Evolutionary conservation across 1,284 basidiomycete genomes (phyloP).

Genomic region (Trichosporon ovoides): DNA sequence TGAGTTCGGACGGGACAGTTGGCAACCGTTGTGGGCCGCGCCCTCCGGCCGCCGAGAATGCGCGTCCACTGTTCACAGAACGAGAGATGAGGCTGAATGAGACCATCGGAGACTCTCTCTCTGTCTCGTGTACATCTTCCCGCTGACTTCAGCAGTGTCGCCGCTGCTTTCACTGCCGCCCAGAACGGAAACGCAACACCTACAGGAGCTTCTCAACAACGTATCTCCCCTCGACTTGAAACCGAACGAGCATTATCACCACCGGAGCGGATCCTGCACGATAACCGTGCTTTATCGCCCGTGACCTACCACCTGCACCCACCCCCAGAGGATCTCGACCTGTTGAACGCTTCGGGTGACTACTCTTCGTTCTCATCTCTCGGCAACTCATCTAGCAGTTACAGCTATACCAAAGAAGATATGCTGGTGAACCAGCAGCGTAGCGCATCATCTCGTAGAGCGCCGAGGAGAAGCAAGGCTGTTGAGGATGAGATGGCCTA

Average conservation of each 20-base stretch:
- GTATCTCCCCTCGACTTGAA: neutral
- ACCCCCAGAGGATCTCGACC: constrained; percentile 22
- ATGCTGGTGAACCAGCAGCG: constrained; percentile 8
- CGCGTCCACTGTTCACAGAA: too few relatives aligned
- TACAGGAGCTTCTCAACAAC: neutral
- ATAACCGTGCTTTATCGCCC: constrained; percentile 20
- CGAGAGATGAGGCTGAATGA: too few relatives aligned
- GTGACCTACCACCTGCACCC: constrained; percentile 36
- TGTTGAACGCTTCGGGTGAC: constrained; percentile 19
- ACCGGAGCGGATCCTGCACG: neutral
- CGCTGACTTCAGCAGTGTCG: constrained; percentile 4
- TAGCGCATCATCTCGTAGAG: neutral
- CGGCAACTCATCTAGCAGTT: constrained; percentile 15
- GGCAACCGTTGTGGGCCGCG: neutral
- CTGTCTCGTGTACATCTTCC: neutral
- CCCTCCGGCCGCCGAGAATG: neutral
- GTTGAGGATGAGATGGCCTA: constrained; percentile 26
- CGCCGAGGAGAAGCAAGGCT: constrained; percentile 21
- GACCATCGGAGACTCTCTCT: too few relatives aligned
- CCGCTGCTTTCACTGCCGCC: constrained; percentile 5
- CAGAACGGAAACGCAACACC: constrained; percentile 1
- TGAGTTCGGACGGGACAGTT: constrained; percentile 18
- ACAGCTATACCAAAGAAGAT: constrained; percentile 40
- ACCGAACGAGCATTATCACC: neutral
- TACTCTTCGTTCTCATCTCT: constrained; percentile 31